Evolutionary conservation across 2,329 filamentous ascomycete genomes (phyloP).

Genomic region (Calonectria ilicicola): DNA sequence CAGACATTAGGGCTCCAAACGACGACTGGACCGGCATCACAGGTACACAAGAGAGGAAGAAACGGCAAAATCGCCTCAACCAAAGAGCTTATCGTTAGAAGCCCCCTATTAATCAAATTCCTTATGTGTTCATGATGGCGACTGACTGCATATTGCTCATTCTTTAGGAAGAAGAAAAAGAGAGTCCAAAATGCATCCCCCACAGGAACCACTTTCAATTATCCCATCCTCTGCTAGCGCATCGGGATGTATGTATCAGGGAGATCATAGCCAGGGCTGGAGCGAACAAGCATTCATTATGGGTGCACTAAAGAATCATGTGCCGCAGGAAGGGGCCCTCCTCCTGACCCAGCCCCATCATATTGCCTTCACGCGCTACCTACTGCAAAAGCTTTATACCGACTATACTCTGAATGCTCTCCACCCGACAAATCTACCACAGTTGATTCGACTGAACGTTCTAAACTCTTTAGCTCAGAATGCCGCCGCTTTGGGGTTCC

Average conservation of each 20-base stretch:
- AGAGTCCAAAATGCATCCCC: neutral
- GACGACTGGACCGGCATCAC: slow-evolving; percentile 23
- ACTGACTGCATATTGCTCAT: neutral
- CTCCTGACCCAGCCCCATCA: neutral
- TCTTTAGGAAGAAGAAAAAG: neutral
- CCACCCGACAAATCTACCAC: neutral
- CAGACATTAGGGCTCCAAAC: neutral
- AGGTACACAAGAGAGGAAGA: slow-evolving; percentile 8
- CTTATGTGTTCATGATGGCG: too few relatives aligned
- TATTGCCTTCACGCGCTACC: neutral
- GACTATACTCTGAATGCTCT: slow-evolving; percentile 6
- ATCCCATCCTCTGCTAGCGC: neutral
- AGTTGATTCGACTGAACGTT: slow-evolving; percentile 16
- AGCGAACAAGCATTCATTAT: neutral
- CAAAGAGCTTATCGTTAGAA: slow-evolving; percentile 15
- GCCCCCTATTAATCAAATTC: neutral
- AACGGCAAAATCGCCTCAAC: slow-evolving; percentile 19
- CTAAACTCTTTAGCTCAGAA: slow-evolving; percentile 15
- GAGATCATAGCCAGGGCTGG: neutral
- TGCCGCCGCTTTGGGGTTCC: neutral
- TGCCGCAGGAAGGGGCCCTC: neutral
- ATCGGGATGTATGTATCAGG: neutral
- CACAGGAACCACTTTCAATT: neutral
- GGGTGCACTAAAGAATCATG: neutral
- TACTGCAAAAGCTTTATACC: neutral